Conservation (phyloP, 1,284 basidiomycete species). For the Cryptococcus sp. region DNA sequence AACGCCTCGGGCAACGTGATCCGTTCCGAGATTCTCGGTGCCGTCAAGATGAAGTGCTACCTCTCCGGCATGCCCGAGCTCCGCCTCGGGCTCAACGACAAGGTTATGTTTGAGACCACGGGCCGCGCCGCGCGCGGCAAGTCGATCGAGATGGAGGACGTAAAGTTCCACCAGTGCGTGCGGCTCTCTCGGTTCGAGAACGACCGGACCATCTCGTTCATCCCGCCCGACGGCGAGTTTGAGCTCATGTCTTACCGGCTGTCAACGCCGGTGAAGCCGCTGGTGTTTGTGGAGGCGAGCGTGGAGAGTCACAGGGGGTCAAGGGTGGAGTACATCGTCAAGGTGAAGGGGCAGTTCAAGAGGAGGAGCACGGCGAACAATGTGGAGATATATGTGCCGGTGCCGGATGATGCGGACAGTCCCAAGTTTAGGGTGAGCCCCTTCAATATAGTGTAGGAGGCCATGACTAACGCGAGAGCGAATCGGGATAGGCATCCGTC, state of each 20-base stretch:
- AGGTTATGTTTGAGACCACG: conserved; percentile 98
- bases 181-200: conserved; percentile 99
- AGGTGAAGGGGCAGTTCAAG: conserved; percentile 98
- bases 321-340: conserved; percentile 96
- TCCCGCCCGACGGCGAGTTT: conserved; percentile 98
- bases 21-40: conserved; percentile 93
- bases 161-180: conserved; percentile 99
- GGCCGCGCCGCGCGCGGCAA: conserved; percentile 93
- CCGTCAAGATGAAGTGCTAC: conserved; percentile 99
- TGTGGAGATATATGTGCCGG: conserved; percentile 96
- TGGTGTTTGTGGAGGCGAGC: conserved; percentile 96
- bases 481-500: conserved; percentile 65
- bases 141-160: conserved; percentile 99
- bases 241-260: conserved; percentile 97
- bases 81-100: conserved; percentile 93
- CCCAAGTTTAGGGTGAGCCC: conserved; percentile 84
- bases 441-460: not conserved
- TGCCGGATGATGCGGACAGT: conserved; percentile 96
- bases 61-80: conserved; percentile 98
- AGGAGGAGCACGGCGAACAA: conserved; percentile 94
- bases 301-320: conserved; percentile 93
- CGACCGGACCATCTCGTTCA: conserved; percentile 98
- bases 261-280: conserved; percentile 92
- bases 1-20: conserved; percentile 97
- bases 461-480: not conserved